Evolutionary conservation across 495 filamentous ascomycete genomes (phyloP), one percentile per base, ranked within the genome.

Genomic region (Terfezia boudieri): DNA sequence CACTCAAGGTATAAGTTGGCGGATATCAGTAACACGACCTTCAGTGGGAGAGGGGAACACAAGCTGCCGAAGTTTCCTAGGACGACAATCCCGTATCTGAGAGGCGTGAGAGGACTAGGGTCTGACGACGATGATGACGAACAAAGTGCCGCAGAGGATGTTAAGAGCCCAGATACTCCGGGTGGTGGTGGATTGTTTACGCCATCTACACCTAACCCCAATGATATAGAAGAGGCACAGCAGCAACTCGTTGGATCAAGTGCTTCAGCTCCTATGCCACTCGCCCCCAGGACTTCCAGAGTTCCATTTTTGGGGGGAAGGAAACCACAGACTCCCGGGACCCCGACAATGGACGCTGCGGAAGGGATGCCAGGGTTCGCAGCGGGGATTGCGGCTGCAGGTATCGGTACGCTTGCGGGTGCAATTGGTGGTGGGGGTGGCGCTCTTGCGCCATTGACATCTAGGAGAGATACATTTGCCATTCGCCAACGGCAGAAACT

Each of bases 1-100:
- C 92, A 99, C 66, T 72, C 84, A 58, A 83, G 89, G 60, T 99
- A 95, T 72, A 90, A 88, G 61, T 67, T 93, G 50, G 79, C 86
- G 50, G 73, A 83, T 36, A 76, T 79, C 41, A 87, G 82, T 55
- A 83, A 93, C 55, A 86, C 62, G 20, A 64, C 62, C 10, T 64
- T 64, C 9, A 53, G 62, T 36, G 62, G 62, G 9, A 55, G 54
- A 49, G 62, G 59, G 6, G 56, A 55, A 10, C 43, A 61, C 7
- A 86, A 83, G 63, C 76, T 94, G 52, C 90, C 90, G 20, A 79
- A 80, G 14, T 99, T 96, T 60, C 90, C 90, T 4, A 77, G 79
- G 57, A 84, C 80, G 55, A 83, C 86, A n/a, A 88, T 96, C 60
- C 92, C 92, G 0, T 94, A 94, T 59, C 73, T 94, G 52, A 75